Evolutionary conservation across 495 filamentous ascomycete species (phyloP), one percentile per base, ranked within the genome.

Genomic region (Aspergillus ostianus): DNA sequence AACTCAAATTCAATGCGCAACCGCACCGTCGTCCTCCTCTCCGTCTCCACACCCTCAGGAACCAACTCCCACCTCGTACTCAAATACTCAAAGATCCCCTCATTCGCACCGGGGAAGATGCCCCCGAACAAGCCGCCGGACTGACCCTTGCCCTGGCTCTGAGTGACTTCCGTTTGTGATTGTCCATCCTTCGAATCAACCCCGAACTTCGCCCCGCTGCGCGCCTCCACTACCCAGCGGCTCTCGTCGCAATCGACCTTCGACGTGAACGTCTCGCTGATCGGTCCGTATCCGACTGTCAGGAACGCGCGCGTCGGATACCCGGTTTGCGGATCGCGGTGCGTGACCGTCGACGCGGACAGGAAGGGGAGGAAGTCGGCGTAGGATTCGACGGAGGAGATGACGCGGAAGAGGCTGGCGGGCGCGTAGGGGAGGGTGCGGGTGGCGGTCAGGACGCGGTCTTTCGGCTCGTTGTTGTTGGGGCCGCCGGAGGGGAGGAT

Each of bases 361-460:
- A 92, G 92, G 84, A 94, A 95, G 9, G 93, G 93, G 30, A 97
- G 84, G 84, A 95, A 98, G 62, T 75, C 66, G 47, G 75, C 73
- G 85, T 97, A 98, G 64, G 82, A 83, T 71, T 88, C 80, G 61
- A 97, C 86, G 70, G 96, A 90, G 69, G 91, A 82, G 72, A 97
- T 90, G 32, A 97, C 77, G 57, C 77, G 76, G 87, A 91, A 97
- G 64, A 98, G 84, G 0, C 82, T 74, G 5, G 67, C 57, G 50
- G 86, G 80, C 1, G 85, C 74, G 82, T 95, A 95, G 27, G 90
- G 90, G 59, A 98, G 88, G n/a, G 81, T 87, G 60, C 90, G 89
- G 47, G 82, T 79, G 19, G 90, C 91, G 60, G 80, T 82, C 62
- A 97, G 84, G 64, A 77, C 84, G 63, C 77, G 75, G 65, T 65